phyloP scores from a whole-genome alignment of 805 yeast species.

The Candida wancherniae region DNA sequence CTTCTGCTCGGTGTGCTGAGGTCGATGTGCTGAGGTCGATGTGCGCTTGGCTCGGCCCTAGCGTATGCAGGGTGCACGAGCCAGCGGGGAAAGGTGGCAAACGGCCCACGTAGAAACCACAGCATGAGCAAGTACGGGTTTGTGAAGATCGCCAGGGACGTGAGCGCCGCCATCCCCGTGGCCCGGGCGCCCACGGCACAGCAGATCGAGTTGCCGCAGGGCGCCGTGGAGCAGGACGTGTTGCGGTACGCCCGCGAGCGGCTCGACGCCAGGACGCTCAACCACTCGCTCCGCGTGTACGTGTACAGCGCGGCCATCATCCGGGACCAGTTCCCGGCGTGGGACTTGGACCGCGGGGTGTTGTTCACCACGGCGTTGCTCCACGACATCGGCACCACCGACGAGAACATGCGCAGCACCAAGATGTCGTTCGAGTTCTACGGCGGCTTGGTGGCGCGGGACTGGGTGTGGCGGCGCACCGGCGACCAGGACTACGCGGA shows the following conservation, averaged over 20 bases:
- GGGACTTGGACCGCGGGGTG: conserved; percentile 27
- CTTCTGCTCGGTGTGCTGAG: no score
- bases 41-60: no score
- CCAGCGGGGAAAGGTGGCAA: no score
- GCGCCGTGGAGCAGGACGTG: conserved; percentile 16
- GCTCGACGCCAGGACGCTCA: conserved; percentile 22
- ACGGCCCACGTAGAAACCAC: no score
- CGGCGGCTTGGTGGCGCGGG: conserved; percentile 28
- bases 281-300: conserved; percentile 29
- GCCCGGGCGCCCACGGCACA: conserved; percentile 24
- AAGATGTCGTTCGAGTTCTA: conserved; percentile 32
- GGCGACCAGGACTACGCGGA: conserved; percentile 26
- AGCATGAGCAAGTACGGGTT: conserved; percentile 29
- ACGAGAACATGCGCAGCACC: conserved; percentile 27
- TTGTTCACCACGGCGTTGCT: conserved; percentile 27
- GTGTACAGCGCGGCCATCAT: conserved; percentile 26
- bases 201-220: conserved; percentile 16
- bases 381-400: conserved; percentile 34
- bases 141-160: conserved; percentile 25
- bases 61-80: no score
- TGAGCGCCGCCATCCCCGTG: conserved; percentile 21
- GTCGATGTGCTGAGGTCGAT: no score
- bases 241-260: conserved; percentile 19
- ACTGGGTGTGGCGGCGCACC: conserved; percentile 21
- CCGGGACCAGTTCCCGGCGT: conserved; percentile 28